A percentile compares a stretch with the other conserved stretches of the same genome.
These are phyloP conservation scores for Elsinoe batatas DNA, from an alignment of 2,329 filamentous ascomycete genomes.

Conservation along the genomic window DNA sequence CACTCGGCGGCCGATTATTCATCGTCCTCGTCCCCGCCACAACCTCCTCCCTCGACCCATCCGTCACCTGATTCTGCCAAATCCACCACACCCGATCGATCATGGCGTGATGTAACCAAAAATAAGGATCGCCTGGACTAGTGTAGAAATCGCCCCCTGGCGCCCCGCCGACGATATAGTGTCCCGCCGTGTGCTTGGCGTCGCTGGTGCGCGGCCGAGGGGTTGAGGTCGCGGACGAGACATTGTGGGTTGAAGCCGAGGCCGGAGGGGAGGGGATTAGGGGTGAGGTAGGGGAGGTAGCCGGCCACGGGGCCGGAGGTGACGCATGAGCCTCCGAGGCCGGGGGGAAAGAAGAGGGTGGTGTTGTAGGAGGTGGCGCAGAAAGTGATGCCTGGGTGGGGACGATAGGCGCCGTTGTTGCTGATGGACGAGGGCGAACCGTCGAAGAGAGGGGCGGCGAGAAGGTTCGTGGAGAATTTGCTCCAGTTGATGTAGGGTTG, in stretches of 20 bases:
- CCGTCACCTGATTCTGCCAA: constrained; percentile 38
- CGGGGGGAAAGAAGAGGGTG: constrained; percentile 30
- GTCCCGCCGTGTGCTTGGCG: constrained; percentile 32
- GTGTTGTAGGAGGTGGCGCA: constrained; percentile 14
- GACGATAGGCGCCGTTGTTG: constrained; percentile 14
- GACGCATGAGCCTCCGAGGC: constrained; percentile 44
- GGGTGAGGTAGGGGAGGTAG: constrained; percentile 7
- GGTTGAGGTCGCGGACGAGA: constrained; percentile 15
- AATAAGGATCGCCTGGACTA: constrained; percentile 36
- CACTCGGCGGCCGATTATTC: constrained; percentile 32
- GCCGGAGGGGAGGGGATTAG: constrained; percentile 12
- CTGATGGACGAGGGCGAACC: constrained; percentile 36
- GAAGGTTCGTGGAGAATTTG: constrained; percentile 31
- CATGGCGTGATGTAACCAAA: constrained; percentile 39
- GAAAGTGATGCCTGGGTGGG: constrained; percentile 10
- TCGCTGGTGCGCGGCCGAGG: neutral
- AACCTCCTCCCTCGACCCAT: constrained; percentile 27
- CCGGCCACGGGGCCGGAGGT: constrained; percentile 27
- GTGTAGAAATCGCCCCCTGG: constrained; percentile 33
- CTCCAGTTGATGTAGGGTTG: constrained; percentile 45
- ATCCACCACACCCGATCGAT: constrained; percentile 40
- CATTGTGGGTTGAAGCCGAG: constrained; percentile 18
- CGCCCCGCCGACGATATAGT: constrained; percentile 37
- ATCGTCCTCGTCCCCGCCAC: constrained; percentile 37
- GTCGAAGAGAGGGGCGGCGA: constrained; percentile 43